Base-by-base conservation (phyloP, 116 monocot species). In the Trichopus zeylanicus region DNA sequence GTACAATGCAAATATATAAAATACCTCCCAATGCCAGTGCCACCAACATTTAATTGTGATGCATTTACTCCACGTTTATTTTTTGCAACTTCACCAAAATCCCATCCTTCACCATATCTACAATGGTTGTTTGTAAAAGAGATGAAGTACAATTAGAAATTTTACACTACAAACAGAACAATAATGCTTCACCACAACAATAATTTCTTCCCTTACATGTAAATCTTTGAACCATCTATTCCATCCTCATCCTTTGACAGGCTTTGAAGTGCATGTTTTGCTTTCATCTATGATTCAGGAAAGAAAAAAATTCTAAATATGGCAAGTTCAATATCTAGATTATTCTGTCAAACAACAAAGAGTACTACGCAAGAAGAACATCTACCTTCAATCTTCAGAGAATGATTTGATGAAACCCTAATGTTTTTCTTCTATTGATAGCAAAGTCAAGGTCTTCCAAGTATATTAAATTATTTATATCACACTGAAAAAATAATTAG, bases 51-150 rank as follows among this genome's bases (percentile, higher is more conserved):
- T 19, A 87, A 65, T 71, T 87, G 92, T 56, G 87, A 79, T 65
- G 87, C 83, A 81, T 92, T 92, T 63, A 83, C 66, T 23, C 92
- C 92, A 60, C 87, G 83, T 38, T 57, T 53, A 59, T 87, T 92
- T 38, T 81, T 78, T 68, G 87, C 87, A 77, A 92, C 92, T 75
- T 92, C 92, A 66, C 92, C 92, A 76, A 87, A 92, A 56, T 92
- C 78, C 83, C 92, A 92, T 48, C 92, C 92, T 75, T 92, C 92
- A 28, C 92, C 87, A 78, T 92, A 92, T 59, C 87, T 92, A 58
- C 26, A 29, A 57, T 15, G 39, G 34, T 28, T 53, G 1, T 3
- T 32, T 26, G 10, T 26, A 3, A 28, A 42, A 8, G 13, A 39
- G 16, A 26, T 15, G 38, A 12, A 38, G 33, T 42, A 5, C 4